phyloP scores from a whole-genome alignment of 257 asterid species.

The Eucommia ulmoides region DNA sequence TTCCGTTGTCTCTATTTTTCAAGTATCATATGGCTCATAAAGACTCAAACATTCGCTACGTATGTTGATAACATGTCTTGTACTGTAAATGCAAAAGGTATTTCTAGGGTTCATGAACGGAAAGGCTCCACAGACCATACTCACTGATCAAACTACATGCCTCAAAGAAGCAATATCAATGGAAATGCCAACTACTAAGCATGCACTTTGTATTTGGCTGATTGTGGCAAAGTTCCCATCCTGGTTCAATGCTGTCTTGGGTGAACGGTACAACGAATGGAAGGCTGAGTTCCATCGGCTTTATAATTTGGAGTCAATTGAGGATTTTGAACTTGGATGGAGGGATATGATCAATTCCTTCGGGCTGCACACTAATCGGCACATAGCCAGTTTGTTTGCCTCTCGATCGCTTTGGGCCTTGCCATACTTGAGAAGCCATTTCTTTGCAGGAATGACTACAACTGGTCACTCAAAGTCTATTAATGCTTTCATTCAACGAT shows the following conservation, averaged over 20 bases:
- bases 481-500: constrained; percentile 88
- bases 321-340: constrained; percentile 94
- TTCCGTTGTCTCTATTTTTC: too few species aligned
- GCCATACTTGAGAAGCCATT: constrained; percentile 90
- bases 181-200: constrained; percentile 83
- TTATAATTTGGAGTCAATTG: constrained; percentile 64
- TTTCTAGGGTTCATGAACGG: constrained; percentile 86
- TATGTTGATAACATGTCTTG: constrained; percentile 13
- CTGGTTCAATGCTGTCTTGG: constrained; percentile 91
- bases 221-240: constrained; percentile 87
- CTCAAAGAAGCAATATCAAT: constrained; percentile 83
- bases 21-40: too few species aligned
- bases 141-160: constrained; percentile 89
- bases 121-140: constrained; percentile 83
- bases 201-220: constrained; percentile 96
- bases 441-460: constrained; percentile 86
- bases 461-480: constrained; percentile 75
- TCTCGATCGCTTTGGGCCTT: constrained; percentile 79
- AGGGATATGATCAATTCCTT: constrained; percentile 78
- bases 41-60: too few species aligned
- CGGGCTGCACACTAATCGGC: constrained; percentile 84
- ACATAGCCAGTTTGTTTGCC: constrained; percentile 64
- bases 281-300: constrained; percentile 80
- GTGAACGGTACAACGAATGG: constrained; percentile 93
- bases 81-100: constrained; percentile 43